phyloP scores from a whole-genome alignment of 768 basidiomycete genomes.

The Psilocybe tampanensis region DNA sequence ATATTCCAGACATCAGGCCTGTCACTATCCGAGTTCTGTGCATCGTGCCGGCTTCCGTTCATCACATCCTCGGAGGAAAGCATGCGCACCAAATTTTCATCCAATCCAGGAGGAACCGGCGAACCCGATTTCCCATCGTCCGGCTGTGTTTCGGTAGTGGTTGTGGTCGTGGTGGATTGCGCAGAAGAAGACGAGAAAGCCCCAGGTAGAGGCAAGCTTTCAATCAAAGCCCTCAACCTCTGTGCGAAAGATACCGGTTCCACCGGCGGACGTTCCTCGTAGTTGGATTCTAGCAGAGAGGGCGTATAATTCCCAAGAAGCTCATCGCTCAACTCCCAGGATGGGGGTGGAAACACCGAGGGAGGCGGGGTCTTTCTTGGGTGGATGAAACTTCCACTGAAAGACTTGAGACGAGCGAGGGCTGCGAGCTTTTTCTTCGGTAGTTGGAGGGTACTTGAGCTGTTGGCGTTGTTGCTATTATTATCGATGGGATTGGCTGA shows the following conservation, averaged over 20 bases:
- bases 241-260: slow-evolving; percentile 41
- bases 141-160: slow-evolving; percentile 12
- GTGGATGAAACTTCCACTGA: slow-evolving; percentile 28
- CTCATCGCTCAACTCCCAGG: slow-evolving; percentile 45
- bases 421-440: slow-evolving; percentile 38
- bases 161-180: slow-evolving; percentile 12
- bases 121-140: slow-evolving; percentile 31
- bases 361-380: slow-evolving; percentile 14
- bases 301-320: slow-evolving; percentile 10
- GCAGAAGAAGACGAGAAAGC: slow-evolving; percentile 17
- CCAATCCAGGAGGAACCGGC: slow-evolving; percentile 44
- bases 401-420: slow-evolving; percentile 37
- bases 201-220: slow-evolving; percentile 35
- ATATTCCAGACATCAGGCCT: slow-evolving; percentile 60
- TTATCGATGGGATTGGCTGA: slow-evolving; percentile 6
- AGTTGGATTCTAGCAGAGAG: slow-evolving; percentile 23
- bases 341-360: slow-evolving; percentile 46
- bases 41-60: slow-evolving; percentile 41
- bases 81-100: slow-evolving; percentile 49
- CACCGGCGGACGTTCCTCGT: slow-evolving; percentile 19
- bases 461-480: background rate
- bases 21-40: slow-evolving; percentile 12
- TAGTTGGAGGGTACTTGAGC: slow-evolving; percentile 10
- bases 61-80: slow-evolving; percentile 66
- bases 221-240: slow-evolving; percentile 37